A percentile compares a stretch with the other conserved stretches of the same genome.
phyloP scores from a whole-genome alignment of 768 basidiomycete genomes.

The Sutorius australiensis region DNA sequence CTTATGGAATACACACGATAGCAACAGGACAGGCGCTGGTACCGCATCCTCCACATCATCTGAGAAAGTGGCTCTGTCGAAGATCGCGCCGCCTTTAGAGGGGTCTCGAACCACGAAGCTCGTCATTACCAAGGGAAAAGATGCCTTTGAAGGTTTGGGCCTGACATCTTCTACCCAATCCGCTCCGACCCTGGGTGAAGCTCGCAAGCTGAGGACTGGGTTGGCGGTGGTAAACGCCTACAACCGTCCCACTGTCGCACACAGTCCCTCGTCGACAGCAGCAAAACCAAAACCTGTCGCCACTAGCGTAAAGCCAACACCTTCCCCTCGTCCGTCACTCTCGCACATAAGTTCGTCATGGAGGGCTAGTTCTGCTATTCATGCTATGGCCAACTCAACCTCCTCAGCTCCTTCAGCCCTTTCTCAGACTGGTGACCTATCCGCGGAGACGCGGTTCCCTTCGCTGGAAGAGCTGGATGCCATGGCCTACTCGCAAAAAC shows the following conservation, averaged over 20 bases:
- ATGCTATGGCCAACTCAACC: slow-evolving; percentile 34
- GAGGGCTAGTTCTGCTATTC: slow-evolving; percentile 17
- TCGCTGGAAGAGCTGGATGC: slow-evolving; percentile 83
- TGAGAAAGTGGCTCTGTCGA: slow-evolving; percentile 21
- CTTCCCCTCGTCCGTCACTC: slow-evolving; percentile 30
- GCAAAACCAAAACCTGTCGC: slow-evolving; percentile 20
- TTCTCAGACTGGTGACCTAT: slow-evolving; percentile 38
- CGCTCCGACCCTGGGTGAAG: slow-evolving; percentile 71
- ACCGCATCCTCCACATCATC: background rate
- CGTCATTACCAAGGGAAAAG: slow-evolving; percentile 44
- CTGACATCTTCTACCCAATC: slow-evolving; percentile 42
- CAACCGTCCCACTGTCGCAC: slow-evolving; percentile 16
- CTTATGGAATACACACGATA: slow-evolving; percentile 51
- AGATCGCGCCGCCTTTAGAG: slow-evolving; percentile 24
- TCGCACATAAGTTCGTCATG: slow-evolving; percentile 15
- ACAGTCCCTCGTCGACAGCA: slow-evolving; percentile 13
- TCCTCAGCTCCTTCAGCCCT: slow-evolving; percentile 32
- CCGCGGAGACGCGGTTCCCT: slow-evolving; percentile 76
- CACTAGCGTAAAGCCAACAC: slow-evolving; percentile 17
- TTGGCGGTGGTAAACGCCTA: slow-evolving; percentile 49
- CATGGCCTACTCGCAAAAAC: slow-evolving; percentile 34
- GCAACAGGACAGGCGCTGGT: slow-evolving; percentile 10
- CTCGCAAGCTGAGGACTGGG: slow-evolving; percentile 67
- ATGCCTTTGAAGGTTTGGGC: slow-evolving; percentile 79
- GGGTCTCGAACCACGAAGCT: slow-evolving; percentile 32